A percentile compares a stretch with the other conserved stretches of the same genome.
Evolutionary conservation across 2,329 filamentous ascomycete genomes (phyloP).

Genomic region (Botryotinia narcissicola): DNA sequence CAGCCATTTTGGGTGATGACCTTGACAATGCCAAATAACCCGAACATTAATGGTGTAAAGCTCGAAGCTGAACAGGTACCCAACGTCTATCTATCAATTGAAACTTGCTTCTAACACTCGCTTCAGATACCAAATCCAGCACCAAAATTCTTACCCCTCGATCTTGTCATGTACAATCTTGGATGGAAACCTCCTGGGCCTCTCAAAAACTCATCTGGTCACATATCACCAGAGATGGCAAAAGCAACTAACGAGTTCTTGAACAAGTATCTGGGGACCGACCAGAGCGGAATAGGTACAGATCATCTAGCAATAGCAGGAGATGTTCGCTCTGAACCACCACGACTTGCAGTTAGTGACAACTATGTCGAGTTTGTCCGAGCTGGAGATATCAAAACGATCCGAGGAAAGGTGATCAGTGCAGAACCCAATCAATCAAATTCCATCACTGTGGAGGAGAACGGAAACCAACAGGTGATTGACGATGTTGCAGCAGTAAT

Average conservation of each 20-base stretch:
- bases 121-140: slow-evolving; percentile 41
- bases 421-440: not conserved
- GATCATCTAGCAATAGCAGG: slow-evolving; percentile 38
- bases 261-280: slow-evolving; percentile 48
- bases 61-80: slow-evolving; percentile 31
- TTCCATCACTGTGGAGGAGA: slow-evolving; percentile 38
- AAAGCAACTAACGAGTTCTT: slow-evolving; percentile 52
- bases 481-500: slow-evolving; percentile 64
- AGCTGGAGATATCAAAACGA: slow-evolving; percentile 52
- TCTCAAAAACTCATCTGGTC: slow-evolving; percentile 62
- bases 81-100: not conserved
- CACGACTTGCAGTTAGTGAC: slow-evolving; percentile 68
- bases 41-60: slow-evolving; percentile 23
- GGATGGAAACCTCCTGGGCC: slow-evolving; percentile 56
- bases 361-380: slow-evolving; percentile 73
- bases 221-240: slow-evolving; percentile 59
- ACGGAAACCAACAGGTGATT: slow-evolving; percentile 39
- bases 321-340: slow-evolving; percentile 45
- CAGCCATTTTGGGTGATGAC: slow-evolving; percentile 72
- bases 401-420: slow-evolving; percentile 37
- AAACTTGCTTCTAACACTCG: slow-evolving; percentile 37
- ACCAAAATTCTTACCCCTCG: slow-evolving; percentile 67
- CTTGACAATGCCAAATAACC: slow-evolving; percentile 42
- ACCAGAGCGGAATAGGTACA: slow-evolving; percentile 50
- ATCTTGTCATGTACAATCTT: slow-evolving; percentile 70